Evolutionary conservation across 2,329 filamentous ascomycete species (phyloP).

Genomic region (Talaromyces marneffei): DNA sequence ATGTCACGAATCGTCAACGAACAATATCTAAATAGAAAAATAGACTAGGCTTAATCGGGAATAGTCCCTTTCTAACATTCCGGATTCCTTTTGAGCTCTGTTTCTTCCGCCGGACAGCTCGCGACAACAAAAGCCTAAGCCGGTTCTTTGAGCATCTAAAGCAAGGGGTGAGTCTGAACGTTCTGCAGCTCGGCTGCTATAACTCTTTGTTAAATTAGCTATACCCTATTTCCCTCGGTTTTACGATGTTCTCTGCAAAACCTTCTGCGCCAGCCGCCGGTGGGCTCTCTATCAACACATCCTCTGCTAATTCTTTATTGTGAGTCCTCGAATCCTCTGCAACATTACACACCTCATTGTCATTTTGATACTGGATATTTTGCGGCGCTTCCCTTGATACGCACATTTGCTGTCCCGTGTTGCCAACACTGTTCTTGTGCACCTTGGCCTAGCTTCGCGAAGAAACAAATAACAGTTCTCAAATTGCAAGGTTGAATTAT

Average conservation of each 20-base stretch:
- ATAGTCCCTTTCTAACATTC: background rate
- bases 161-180: slow-evolving; percentile 10
- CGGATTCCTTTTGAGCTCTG: background rate
- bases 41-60: background rate
- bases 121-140: background rate
- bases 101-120: background rate
- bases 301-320: slow-evolving; percentile 44
- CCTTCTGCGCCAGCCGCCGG: slow-evolving; percentile 28
- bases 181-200: background rate
- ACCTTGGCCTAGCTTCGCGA: background rate
- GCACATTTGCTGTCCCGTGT: background rate
- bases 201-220: background rate
- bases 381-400: no score
- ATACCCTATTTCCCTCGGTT: background rate
- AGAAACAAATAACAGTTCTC: background rate
- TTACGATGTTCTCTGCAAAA: slow-evolving; percentile 34
- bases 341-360: background rate
- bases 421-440: background rate
- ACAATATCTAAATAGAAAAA: background rate
- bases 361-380: background rate
- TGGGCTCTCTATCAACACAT: slow-evolving; percentile 51
- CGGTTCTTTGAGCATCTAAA: background rate
- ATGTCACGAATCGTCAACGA: background rate
- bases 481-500: background rate
- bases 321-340: slow-evolving; percentile 26